Base-by-base conservation (phyloP, 768 basidiomycete species). In the Tylopilus felleus region DNA sequence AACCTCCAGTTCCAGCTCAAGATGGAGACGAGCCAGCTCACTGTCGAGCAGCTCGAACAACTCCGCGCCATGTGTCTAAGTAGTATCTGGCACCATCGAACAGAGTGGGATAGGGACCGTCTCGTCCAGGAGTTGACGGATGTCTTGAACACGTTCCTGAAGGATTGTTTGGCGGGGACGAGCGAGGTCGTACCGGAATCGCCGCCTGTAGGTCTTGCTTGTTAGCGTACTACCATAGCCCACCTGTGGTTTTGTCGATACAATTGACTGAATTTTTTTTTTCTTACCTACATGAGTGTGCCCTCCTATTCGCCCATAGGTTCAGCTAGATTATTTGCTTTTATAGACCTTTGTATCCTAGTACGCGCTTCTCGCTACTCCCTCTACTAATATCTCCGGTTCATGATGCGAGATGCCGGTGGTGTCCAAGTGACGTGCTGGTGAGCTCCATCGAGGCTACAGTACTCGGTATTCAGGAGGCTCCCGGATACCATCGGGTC, bases 21-120 rank as follows among this genome's bases (percentile, higher is more conserved):
- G 33, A 73, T 79, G 17, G 66, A 66, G 42, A 97, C 96, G 1
- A 66, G 56, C 7, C 66, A 65, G 0, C 74, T 98, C 40, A 90
- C 77, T 23, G 78, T 98, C 47, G 97, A 99, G 65, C 85, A 96
- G 65, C 80, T 99, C 7, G 97, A 98, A 67, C 94, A 98, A 70
- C 77, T 99, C 7, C 83, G 97, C 6, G 95, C 97, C 8, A 83
- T 80, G 3, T 88, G 85, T 61, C 80, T 94, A 23, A 83, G 84
- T 39, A 75, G 75, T 47, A 78, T 98, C n/a, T 99, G 95, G 95
- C 75, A 82, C 27, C 84, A 82, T 57, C 74, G 94, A 33, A 73
- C 75, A 13, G 87, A 88, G 31, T 99, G 97, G 97, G 81, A 97
- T 64, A 78, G 95, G 43, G 79, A 82, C 60, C 70, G 65, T 7